A percentile compares a stretch with the other conserved stretches of the same genome.
These are phyloP conservation scores for Pichia eremophila DNA, from an alignment of 805 yeast species.

Conservation along the genomic window DNA sequence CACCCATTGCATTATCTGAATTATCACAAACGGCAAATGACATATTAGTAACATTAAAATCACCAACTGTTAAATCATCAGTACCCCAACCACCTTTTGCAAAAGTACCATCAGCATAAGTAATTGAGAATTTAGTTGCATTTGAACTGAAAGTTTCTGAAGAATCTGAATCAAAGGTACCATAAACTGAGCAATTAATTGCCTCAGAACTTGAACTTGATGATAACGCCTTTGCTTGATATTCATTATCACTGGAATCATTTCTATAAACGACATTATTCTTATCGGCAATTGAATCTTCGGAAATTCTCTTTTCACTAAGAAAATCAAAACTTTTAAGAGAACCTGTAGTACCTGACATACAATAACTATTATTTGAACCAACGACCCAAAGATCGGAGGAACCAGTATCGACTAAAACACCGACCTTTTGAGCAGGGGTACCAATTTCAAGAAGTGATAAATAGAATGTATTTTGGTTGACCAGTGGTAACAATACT, in stretches of 20 bases:
- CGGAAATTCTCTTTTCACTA: neutral
- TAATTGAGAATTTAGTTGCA: slow-evolving; percentile 32
- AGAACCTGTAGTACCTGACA: slow-evolving; percentile 8
- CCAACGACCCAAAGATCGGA: slow-evolving; percentile 63
- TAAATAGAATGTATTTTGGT: slow-evolving; percentile 36
- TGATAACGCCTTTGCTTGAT: neutral
- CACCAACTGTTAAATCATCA: slow-evolving; percentile 50
- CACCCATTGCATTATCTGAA: slow-evolving; percentile 59
- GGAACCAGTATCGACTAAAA: slow-evolving; percentile 67
- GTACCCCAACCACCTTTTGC: slow-evolving; percentile 50
- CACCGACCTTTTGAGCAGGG: slow-evolving; percentile 41
- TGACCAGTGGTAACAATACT: slow-evolving; percentile 27
- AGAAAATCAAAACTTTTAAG: neutral
- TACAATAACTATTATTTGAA: slow-evolving; percentile 39
- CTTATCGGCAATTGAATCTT: neutral
- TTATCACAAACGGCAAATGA: slow-evolving; percentile 68
- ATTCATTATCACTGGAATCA: neutral
- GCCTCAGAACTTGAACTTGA: neutral
- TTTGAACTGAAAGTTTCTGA: slow-evolving; percentile 35
- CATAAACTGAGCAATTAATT: slow-evolving; percentile 35
- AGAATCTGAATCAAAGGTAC: slow-evolving; percentile 35
- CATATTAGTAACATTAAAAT: slow-evolving; percentile 35
- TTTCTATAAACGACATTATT: slow-evolving; percentile 3
- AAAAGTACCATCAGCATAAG: slow-evolving; percentile 39
- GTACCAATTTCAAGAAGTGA: slow-evolving; percentile 46